Percentiles rank a stretch among this genome's conserved stretches.
phyloP scores from a whole-genome alignment of 108 stramenopile species.

The Stephanodiscus triporus region DNA sequence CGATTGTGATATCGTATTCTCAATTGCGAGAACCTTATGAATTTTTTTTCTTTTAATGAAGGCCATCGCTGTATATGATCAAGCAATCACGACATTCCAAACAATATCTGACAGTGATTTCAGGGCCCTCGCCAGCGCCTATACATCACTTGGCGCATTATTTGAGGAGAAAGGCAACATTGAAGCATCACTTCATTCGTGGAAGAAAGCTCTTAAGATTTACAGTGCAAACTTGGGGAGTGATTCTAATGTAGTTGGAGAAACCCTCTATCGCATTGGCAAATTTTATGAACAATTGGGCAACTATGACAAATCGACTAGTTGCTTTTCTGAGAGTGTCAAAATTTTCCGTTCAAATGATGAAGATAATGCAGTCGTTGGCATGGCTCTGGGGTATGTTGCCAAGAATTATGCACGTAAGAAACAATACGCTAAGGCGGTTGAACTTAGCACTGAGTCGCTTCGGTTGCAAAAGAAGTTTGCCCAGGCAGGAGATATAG shows the following conservation, averaged over 20 bases:
- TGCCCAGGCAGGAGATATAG: constrained; percentile 24
- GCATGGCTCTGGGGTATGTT: constrained; percentile 58
- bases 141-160: constrained; percentile 32
- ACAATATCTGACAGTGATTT: constrained; percentile 18
- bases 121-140: constrained; percentile 19
- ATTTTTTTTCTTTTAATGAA: background rate
- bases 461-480: constrained; percentile 35
- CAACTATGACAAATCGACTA: constrained; percentile 60
- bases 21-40: background rate
- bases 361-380: constrained; percentile 52
- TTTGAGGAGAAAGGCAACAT: constrained; percentile 50
- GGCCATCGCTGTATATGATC: constrained; percentile 42
- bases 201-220: constrained; percentile 68
- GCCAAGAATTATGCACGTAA: constrained; percentile 57
- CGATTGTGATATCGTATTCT: background rate
- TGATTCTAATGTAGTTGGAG: constrained; percentile 61
- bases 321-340: constrained; percentile 65
- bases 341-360: constrained; percentile 55
- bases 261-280: constrained; percentile 65
- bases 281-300: constrained; percentile 65
- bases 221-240: constrained; percentile 57
- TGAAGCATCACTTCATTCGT: constrained; percentile 55
- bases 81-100: constrained; percentile 40
- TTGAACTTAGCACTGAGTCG: constrained; percentile 53
- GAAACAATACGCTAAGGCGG: constrained; percentile 47